Conservation (phyloP, 2,329 filamentous ascomycete genomes). For the Fusarium temperatum region DNA sequence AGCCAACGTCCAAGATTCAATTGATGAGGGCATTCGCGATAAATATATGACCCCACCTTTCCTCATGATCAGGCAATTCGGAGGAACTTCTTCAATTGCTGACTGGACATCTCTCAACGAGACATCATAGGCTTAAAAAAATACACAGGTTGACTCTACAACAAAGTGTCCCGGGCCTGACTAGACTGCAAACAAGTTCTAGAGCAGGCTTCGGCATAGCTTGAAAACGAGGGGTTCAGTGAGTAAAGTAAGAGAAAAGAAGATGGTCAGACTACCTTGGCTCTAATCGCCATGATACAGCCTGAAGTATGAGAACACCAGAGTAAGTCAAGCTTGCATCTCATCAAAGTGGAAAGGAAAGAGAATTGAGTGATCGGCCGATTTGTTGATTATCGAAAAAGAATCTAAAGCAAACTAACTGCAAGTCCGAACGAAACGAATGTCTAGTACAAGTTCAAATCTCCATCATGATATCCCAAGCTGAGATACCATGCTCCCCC, state of each 20-base stretch:
- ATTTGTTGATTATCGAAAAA: slow-evolving; percentile 7
- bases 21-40: background rate
- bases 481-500: background rate
- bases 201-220: background rate
- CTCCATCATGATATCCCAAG: background rate
- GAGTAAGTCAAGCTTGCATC: rapidly evolving
- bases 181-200: rapidly evolving
- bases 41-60: background rate
- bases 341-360: rapidly evolving
- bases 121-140: rapidly evolving
- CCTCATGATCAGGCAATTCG: background rate
- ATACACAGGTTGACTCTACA: rapidly evolving
- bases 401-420: background rate
- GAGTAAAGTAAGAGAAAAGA: background rate
- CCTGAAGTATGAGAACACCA: too few species aligned
- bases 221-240: rapidly evolving
- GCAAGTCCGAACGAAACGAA: background rate
- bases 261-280: rapidly evolving
- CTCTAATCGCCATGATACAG: background rate
- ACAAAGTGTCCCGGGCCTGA: rapidly evolving
- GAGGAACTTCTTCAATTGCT: rapidly evolving
- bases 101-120: rapidly evolving
- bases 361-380: slow-evolving; percentile 1
- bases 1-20: background rate
- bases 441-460: background rate